Percentiles rank a stretch among this genome's conserved stretches.
phyloP scores from a whole-genome alignment of 2,329 filamentous ascomycete genomes.

The Polychaeton citri region DNA sequence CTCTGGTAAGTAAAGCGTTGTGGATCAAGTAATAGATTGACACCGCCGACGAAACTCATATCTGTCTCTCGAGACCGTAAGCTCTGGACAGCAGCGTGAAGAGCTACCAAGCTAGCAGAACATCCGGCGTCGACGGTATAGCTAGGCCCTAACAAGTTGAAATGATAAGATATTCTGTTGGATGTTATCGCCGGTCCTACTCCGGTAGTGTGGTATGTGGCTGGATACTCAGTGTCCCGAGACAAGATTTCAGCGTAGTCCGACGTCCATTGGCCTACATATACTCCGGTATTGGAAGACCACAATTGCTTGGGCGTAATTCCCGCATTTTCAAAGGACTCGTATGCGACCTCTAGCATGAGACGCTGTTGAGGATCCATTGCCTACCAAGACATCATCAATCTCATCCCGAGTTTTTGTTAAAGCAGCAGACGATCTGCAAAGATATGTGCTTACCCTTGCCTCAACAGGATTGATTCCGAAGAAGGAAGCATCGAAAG shows the following conservation, averaged over 20 bases:
- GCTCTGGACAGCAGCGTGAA: constrained; percentile 7
- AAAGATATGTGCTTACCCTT: too few species aligned
- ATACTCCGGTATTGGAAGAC: constrained; percentile 20
- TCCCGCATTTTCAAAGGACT: constrained; percentile 9
- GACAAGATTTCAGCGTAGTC: constrained; percentile 10
- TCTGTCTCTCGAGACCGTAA: background rate
- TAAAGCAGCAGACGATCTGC: too few species aligned
- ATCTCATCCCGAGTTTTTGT: too few species aligned
- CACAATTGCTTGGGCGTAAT: background rate
- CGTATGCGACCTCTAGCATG: constrained; percentile 13
- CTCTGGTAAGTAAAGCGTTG: background rate
- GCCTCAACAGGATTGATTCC: too few species aligned
- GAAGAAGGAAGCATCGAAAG: too few species aligned
- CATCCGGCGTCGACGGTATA: constrained; percentile 12
- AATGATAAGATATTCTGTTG: background rate
- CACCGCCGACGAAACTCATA: background rate
- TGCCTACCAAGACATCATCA: too few species aligned
- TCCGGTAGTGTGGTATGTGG: constrained; percentile 16
- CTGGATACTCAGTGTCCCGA: constrained; percentile 11
- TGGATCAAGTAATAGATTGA: background rate
- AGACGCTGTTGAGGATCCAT: too few species aligned
- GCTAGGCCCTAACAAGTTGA: constrained; percentile 6
- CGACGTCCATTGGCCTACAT: constrained; percentile 21
- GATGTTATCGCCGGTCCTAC: background rate
- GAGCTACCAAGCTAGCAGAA: constrained; percentile 8